Base-by-base conservation (phyloP, 192 early-diverging fungal genomes). In the Gaertneriomyces semiglobifer region DNA sequence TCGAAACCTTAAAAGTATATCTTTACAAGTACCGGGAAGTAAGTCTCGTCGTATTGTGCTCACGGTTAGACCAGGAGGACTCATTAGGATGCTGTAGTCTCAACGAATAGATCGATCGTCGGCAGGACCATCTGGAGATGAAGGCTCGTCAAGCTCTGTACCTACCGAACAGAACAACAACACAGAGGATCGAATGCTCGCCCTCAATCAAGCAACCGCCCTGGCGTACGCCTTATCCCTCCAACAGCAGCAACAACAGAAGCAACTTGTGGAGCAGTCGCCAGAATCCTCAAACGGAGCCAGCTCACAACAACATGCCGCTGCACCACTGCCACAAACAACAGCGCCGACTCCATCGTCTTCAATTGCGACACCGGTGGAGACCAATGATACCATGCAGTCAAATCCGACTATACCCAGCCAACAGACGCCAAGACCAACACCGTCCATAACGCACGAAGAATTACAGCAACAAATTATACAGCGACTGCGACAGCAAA, bases 1-100 rank as follows among this genome's bases (percentile, higher is more conserved):
- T 83, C 10, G 93, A 93, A 54, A 87, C 86, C 12, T 77, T 98
- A 65, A 94, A 93, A 75, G 78, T 91, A 33, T 98, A 96, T 70
- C 78, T 99, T 42, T 61, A 79, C 51, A 93, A 93, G 72, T 96
- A 96, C 74, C 80, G 93, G 20, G 92, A 95, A 75, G 92, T 93
- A 86, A 19, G 67, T 40, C 38, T 11, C 16, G 12, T 38, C 16
- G 0, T 33, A 33, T 0, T 33, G 50, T 18, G 20, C 57, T n/a
- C n/a, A 18, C n/a, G 33, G 14, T 58, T 58, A 58, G 60, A 48
- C 55, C 5, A 65, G 33, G 14, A 67, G 59, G 16, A 33, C 59
- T 12, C 55, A 57, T 14, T 44, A 42, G 14, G 65, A 16, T 10
- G 18, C 42, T 11, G n/a, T 20, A 39, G 5, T 60, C 7, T 25